phyloP scores from a whole-genome alignment of 169 alveolate genomes.

The Eimeria sp. region DNA sequence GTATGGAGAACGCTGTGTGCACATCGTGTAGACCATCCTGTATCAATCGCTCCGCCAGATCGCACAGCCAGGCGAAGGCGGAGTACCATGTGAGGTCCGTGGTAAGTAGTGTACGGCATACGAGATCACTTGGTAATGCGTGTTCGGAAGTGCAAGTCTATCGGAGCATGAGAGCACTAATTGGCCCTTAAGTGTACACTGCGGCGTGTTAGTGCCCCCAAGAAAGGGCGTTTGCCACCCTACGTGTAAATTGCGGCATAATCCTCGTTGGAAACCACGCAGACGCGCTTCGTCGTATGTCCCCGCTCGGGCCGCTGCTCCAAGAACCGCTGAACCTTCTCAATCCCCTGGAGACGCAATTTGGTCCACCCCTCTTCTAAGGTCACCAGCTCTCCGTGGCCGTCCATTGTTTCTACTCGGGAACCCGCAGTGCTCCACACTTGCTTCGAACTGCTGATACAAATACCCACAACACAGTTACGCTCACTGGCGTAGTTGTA shows the following conservation, averaged over 20 bases:
- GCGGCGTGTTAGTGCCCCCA: neutral
- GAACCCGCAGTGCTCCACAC: neutral
- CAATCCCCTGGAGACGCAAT: constrained; percentile 78
- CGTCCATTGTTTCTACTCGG: constrained; percentile 21
- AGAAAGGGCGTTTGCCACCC: neutral
- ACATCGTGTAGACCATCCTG: constrained; percentile 89
- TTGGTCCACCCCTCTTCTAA: constrained; percentile 77
- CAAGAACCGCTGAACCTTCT: constrained; percentile 73
- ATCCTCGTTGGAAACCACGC: constrained; percentile 72
- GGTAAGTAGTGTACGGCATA: neutral
- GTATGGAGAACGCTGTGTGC: constrained; percentile 89
- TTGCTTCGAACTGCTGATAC: neutral
- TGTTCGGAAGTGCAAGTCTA: neutral
- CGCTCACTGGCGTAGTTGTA: neutral
- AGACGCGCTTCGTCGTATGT: constrained; percentile 51
- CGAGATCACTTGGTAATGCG: neutral
- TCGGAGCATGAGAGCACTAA: neutral
- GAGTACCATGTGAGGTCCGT: neutral
- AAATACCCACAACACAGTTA: neutral
- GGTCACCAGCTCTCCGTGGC: constrained; percentile 75
- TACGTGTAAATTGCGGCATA: constrained; percentile 76
- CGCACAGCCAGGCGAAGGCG: neutral
- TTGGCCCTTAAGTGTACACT: neutral
- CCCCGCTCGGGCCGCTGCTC: constrained; percentile 75
- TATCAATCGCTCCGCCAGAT: neutral